Conservation (phyloP, 768 basidiomycete genomes). For the Russula sp. region DNA sequence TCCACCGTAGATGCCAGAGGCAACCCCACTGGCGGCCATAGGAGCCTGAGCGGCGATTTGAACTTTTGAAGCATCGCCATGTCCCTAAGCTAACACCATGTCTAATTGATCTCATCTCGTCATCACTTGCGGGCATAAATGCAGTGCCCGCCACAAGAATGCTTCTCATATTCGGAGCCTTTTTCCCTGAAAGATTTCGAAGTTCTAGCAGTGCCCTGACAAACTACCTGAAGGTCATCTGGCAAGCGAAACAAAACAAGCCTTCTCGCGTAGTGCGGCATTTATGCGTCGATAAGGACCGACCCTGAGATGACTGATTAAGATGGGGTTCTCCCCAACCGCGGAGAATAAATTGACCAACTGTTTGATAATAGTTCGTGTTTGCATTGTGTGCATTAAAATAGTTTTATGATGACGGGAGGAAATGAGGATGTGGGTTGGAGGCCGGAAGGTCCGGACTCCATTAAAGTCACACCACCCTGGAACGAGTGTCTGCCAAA, state of each 20-base stretch:
- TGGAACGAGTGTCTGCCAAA: not conserved
- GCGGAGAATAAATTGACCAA: constrained; percentile 7
- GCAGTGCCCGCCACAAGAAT: not conserved
- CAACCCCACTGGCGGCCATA: constrained; percentile 30
- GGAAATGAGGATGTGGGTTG: constrained; percentile 3
- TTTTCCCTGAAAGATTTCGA: not conserved
- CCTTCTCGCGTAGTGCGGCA: constrained; percentile 3
- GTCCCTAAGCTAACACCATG: not conserved
- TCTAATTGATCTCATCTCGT: constrained; percentile 4
- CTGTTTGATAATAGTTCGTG: not conserved
- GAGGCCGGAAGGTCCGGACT: not conserved
- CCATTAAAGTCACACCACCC: constrained; percentile 3
- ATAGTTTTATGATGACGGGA: not conserved
- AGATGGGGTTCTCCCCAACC: not conserved
- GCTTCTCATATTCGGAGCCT: not conserved
- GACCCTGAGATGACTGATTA: constrained; percentile 4
- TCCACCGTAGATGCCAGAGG: constrained; percentile 14
- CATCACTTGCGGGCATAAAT: constrained; percentile 2
- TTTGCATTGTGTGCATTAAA: constrained; percentile 2
- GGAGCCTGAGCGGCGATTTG: constrained; percentile 30
- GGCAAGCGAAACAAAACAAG: constrained; percentile 3
- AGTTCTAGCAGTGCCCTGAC: not conserved
- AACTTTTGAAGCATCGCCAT: not conserved
- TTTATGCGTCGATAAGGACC: constrained; percentile 7
- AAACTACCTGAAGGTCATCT: not conserved